These are phyloP conservation scores for Pachyrhizus erosus DNA, from an alignment of 306 rosid genomes.

Conservation along the genomic window DNA sequence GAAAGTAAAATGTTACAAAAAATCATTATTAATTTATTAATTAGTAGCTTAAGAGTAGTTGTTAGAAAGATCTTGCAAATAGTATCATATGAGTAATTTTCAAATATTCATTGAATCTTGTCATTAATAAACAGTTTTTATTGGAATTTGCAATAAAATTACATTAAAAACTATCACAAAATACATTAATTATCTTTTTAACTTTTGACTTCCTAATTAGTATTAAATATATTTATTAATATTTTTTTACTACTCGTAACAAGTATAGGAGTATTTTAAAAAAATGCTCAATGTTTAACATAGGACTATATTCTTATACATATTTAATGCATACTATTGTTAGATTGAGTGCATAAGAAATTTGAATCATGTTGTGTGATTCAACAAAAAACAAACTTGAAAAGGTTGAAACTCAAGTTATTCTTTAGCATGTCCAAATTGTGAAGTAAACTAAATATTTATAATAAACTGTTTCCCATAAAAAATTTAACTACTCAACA, in stretches of 20 bases:
- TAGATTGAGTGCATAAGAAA: neutral
- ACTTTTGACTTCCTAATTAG: neutral
- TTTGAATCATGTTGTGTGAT: too few species aligned
- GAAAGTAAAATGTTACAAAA: too few species aligned
- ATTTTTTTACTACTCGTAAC: neutral
- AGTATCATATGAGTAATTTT: neutral
- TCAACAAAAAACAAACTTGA: neutral
- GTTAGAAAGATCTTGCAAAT: neutral
- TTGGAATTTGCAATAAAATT: neutral
- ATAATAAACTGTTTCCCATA: neutral
- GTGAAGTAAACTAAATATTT: slow-evolving; percentile 4
- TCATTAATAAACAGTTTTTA: neutral
- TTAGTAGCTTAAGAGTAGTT: neutral
- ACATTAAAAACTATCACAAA: neutral
- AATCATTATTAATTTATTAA: neutral
- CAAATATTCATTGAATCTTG: neutral
- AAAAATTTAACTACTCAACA: neutral
- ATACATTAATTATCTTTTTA: neutral
- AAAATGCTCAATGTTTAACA: neutral
- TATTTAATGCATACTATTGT: neutral
- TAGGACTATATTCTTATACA: neutral
- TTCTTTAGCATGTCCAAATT: neutral
- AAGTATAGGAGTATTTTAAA: neutral
- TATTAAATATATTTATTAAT: neutral
- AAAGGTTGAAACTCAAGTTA: neutral